Base-by-base conservation (phyloP, 2,329 filamentous ascomycete species). In the Dothideomycetidae sp. region DNA sequence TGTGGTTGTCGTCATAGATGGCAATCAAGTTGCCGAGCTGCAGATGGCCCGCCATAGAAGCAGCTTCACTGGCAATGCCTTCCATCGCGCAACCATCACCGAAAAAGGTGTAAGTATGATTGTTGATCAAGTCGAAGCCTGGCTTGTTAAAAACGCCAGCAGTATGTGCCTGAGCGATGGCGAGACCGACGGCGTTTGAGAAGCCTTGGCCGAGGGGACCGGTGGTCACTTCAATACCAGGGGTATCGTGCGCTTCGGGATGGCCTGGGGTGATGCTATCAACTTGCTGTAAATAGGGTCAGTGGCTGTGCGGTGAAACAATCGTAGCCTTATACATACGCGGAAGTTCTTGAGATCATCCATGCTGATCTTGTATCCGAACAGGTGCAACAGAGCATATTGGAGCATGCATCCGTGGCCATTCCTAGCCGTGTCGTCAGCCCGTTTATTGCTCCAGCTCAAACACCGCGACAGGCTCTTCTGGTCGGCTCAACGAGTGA, bases 321-420 rank as follows among this genome's bases (percentile, higher is more conserved):
- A 2, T 4, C 3, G 10, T 5, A 9, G 13, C 11, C 18, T 10
- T 12, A 26, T 42, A 71, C 83, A 63, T 75, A 93, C 85, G 63
- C 90, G 81, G 82, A 98, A 98, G 53, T 70, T 66, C 77, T 96
- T 98, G 52, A 98, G 64, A 66, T 96, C 90, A 55, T 98, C 82
- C 45, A 98, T 70, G 55, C 74, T 73, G 51, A 98, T 53, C 46
- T 67, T 74, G 62, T 93, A 98, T 62, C 90, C 90, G 65, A 86
- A 93, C 40, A 98, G 73, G 71, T 98, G 90, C 55, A 98, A 81
- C 51, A 98, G 75, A 55, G 88, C 81, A 78, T 98, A 98, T 63
- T 94, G 90, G 44, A 98, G 83, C 86, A 98, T 93, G 75, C 90
- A 98, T 53, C 80, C 90, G 68, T 98, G 90, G 53, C 90, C 90